Evolutionary conservation across 768 basidiomycete genomes (phyloP), one percentile per base, ranked within the genome.

Genomic region (Auricularia cornea): DNA sequence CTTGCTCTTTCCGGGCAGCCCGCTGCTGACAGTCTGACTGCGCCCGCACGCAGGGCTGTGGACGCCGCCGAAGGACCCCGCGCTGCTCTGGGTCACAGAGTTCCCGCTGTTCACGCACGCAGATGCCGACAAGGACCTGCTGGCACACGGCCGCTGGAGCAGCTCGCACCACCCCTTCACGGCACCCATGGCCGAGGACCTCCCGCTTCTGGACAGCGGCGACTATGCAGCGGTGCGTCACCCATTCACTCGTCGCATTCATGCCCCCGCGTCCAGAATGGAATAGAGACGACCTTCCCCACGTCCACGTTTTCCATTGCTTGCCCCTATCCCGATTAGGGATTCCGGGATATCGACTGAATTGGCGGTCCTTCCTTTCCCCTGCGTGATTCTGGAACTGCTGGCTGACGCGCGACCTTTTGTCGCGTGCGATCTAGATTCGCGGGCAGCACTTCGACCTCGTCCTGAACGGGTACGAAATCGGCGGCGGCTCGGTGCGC

Each of bases 401-500:
- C n/a, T n/a, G n/a, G n/a, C n/a, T n/a, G n/a, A n/a, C n/a, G n/a
- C n/a, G n/a, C n/a, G n/a, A n/a, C n/a, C n/a, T n/a, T n/a, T n/a
- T n/a, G n/a, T n/a, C n/a, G n/a, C n/a, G n/a, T n/a, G n/a, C n/a
- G n/a, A n/a, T n/a, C 29, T 71, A 92, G 88, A 88, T 95, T 69
- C 86, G 94, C 61, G 94, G 94, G 20, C 94, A 98, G 72, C 94
- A 98, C 74, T 98, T 97, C 71, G 94, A 98, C 77, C 85, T 98
- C 51, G 94, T 98, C 31, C 73, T 98, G 66, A 94, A 98, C 73
- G 94, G 94, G 5, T 84, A 88, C 63, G 94, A 98, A 78, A 90
- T 98, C 67, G 94, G 93, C 8, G 94, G 94, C 30, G 94, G 94
- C 30, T 93, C 90, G 44, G 94, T 98, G 65, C 86, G 94, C 70